Base-by-base conservation (phyloP, 1,139 yeast species). In the Blastobotrys persicus region DNA sequence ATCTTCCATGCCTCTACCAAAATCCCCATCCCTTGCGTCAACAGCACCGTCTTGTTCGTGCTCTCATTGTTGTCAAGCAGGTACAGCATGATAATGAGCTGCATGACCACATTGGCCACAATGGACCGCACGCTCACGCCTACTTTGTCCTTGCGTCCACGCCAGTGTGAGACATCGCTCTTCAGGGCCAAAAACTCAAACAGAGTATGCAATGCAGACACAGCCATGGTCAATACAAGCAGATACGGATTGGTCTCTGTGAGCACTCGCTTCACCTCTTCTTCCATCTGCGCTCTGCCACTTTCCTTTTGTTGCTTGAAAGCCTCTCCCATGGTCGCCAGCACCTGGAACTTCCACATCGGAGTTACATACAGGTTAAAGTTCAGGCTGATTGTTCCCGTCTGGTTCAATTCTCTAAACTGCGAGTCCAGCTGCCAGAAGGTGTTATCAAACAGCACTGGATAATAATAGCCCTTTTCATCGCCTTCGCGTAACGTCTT, bases 1-100 rank as follows among this genome's bases (percentile, higher is more conserved):
- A 71, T 67, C 55, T 71, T 71, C 75, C 75, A 71, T 1, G 73
- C 74, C 49, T 71, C 75, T 6, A 71, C 68, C 14, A 66, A 46
- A 34, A 71, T 70, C 16, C 74, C 73, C 47, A 68, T 49, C 2
- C 73, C 73, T 50, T 71, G 74, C 1, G 72, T 65, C 7, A 64
- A 55, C 47, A 71, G 52, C 37, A 71, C 65, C 72, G 70, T 68
- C 49, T 55, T 66, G 35, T 72, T 68, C 4, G 74, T 70, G 13
- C 68, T 67, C n/a, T 70, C 74, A 45, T 64, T 66, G 50, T 66
- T 70, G 51, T 71, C 75, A 37, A 70, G 39, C 45, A 71, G 55
- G 46, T 71, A 71, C 12, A 70, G 50, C 51, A 71, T 61, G n/a
- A 69, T 69, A 46, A 71, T 67, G 4, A 63, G 48, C 52, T 71